Evolutionary conservation across 148 eudicot genomes (phyloP).

Genomic region (Cornus kousa): DNA sequence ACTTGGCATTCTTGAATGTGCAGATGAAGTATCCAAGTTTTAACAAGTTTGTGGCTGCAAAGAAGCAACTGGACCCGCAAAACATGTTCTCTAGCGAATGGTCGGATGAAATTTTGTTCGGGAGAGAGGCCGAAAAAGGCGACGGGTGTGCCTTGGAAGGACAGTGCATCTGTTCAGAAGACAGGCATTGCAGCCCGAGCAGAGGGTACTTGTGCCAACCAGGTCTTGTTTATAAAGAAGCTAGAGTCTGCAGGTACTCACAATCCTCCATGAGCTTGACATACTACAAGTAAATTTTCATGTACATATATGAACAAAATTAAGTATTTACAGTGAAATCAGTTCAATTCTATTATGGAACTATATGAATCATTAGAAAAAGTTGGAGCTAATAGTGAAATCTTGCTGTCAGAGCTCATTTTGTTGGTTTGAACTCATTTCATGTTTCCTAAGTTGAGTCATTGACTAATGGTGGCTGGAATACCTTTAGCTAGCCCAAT

Average conservation of each 20-base stretch:
- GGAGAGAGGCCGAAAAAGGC: slow-evolving; percentile 19
- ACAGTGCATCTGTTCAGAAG: slow-evolving; percentile 64
- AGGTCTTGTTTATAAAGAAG: slow-evolving; percentile 62
- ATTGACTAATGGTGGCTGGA: no score
- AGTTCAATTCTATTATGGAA: neutral
- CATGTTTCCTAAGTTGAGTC: neutral
- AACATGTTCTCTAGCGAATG: slow-evolving; percentile 68
- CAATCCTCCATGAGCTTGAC: slow-evolving; percentile 1
- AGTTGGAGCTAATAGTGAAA: neutral
- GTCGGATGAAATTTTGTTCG: slow-evolving; percentile 63
- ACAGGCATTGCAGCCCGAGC: slow-evolving; percentile 73
- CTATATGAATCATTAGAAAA: neutral
- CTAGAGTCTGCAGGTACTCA: slow-evolving; percentile 63
- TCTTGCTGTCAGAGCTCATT: neutral
- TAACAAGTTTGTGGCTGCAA: slow-evolving; percentile 47
- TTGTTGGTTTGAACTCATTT: neutral
- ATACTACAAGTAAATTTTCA: neutral
- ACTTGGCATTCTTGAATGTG: slow-evolving; percentile 49
- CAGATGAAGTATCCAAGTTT: slow-evolving; percentile 46
- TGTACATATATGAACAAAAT: neutral
- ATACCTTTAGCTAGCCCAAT: neutral
- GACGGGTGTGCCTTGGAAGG: slow-evolving; percentile 90
- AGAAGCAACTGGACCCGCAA: slow-evolving; percentile 46
- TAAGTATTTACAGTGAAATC: neutral
- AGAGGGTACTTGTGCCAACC: slow-evolving; percentile 60